Evolutionary conservation across 2,329 filamentous ascomycete species (phyloP).

Genomic region (Cladosporium sp.): DNA sequence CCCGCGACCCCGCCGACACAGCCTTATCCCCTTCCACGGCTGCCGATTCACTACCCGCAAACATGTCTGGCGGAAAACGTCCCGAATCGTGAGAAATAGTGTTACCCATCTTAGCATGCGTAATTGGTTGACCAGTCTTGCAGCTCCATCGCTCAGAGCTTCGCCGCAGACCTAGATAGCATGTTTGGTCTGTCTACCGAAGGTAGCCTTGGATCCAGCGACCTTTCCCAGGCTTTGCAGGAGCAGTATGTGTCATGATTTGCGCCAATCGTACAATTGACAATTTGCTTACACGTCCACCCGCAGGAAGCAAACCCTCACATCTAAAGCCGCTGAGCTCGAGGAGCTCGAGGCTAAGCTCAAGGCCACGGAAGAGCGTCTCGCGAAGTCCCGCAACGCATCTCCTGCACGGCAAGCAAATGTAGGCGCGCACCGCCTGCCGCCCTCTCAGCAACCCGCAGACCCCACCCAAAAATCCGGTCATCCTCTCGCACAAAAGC

Average conservation of each 20-base stretch:
- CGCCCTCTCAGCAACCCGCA: conserved; percentile 10
- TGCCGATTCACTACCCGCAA: neutral
- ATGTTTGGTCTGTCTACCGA: conserved; percentile 77
- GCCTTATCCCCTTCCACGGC: neutral
- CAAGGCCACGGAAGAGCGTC: conserved; percentile 74
- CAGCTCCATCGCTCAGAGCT: conserved; percentile 81
- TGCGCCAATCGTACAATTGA: neutral
- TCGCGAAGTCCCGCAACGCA: conserved; percentile 37
- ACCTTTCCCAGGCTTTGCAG: conserved; percentile 68
- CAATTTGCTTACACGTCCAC: neutral
- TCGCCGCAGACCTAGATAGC: conserved; percentile 78
- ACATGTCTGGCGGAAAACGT: conserved; percentile 3
- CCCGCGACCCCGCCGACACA: neutral
- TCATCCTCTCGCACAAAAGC: conserved; percentile 22
- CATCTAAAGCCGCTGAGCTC: conserved; percentile 69
- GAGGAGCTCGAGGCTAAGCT: conserved; percentile 79
- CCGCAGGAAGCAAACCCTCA: conserved; percentile 70
- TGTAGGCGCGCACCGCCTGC: conserved; percentile 16
- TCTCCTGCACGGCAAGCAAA: conserved; percentile 21
- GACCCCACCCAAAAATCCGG: neutral
- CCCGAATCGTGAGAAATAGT: conserved; percentile 5
- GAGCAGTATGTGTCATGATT: conserved; percentile 59
- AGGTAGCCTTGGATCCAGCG: conserved; percentile 50
- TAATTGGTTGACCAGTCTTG: neutral
- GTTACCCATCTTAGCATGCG: neutral